Evolutionary conservation across 345 rosid genomes (phyloP), one percentile per base, ranked within the genome.

Genomic region (Lumnitzera racemosa): DNA sequence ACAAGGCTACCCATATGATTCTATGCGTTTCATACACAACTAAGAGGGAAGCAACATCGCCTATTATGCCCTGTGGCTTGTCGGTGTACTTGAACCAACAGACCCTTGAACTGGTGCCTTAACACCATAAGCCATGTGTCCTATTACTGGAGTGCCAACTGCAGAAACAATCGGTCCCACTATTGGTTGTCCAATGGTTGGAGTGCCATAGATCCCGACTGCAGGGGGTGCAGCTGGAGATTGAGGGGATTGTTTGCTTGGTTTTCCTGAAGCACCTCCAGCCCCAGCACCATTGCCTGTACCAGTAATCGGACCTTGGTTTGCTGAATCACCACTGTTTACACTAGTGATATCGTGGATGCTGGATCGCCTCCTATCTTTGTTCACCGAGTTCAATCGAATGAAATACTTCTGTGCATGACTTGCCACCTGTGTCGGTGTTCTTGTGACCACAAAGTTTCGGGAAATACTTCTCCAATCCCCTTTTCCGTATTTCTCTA

Each of bases 351-450:
- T 61, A 51, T 68, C 67, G 36, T 68, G 72, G 48, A 68, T 68
- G 57, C 72, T 62, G 11, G 72, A 61, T 53, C 72, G 55, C 54
- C 72, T 51, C 57, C 67, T 62, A 36, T 68, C 67, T 57, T 68
- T 68, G 67, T 62, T 62, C 50, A 61, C 61, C 12, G 72, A 68
- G 53, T 62, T 61, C 53, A 62, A 36, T 11, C 67, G 62, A 51
- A 68, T 68, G 61, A 61, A 68, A 56, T 68, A 68, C 58, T 68
- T 68, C 50, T 68, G 72, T 11, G 72, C 72, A 62, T 68, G 72
- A 62, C 72, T 68, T 15, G 72, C 72, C 13, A 68, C 72, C 27
- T 68, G 72, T 1, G 72, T 68, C 1, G 67, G 67, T 16, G 67
- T 68, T 46, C 72, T 61, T 57, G 72, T 61, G 31, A 68, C 62